These are phyloP conservation scores for Mycena vulgaris DNA, from an alignment of 768 basidiomycete species.

Conservation along the genomic window DNA sequence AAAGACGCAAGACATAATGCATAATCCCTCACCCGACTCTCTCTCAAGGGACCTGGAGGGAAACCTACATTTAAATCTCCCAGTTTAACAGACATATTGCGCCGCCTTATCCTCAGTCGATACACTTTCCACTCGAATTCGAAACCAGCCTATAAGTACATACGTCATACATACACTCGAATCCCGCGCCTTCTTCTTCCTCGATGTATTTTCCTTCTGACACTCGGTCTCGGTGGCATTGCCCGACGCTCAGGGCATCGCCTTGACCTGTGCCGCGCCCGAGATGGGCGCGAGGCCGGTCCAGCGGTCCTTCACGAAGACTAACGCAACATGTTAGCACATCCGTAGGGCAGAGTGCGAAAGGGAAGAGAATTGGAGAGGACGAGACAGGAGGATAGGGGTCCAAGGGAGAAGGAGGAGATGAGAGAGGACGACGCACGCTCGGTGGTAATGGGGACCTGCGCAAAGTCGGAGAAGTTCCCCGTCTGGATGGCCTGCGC, in stretches of 20 bases:
- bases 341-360: background rate
- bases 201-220: too few species aligned
- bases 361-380: background rate
- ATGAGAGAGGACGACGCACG: slow-evolving; percentile 42
- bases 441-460: slow-evolving; percentile 49
- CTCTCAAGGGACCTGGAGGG: too few species aligned
- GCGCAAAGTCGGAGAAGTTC: slow-evolving; percentile 51
- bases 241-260: slow-evolving; percentile 38
- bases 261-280: slow-evolving; percentile 46
- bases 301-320: slow-evolving; percentile 56
- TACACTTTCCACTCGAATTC: too few species aligned
- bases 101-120: too few species aligned
- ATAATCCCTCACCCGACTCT: too few species aligned
- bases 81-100: too few species aligned
- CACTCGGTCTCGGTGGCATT: too few species aligned
- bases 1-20: too few species aligned
- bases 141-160: too few species aligned
- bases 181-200: too few species aligned
- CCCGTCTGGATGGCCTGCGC: slow-evolving; percentile 56
- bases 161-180: too few species aligned
- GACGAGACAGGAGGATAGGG: background rate
- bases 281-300: slow-evolving; percentile 41
- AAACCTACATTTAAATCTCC: too few species aligned
- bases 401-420: background rate
- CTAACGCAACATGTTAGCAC: slow-evolving; percentile 32